Evolutionary conservation across 2,329 filamentous ascomycete genomes (phyloP).

Genomic region (Sporothrix pallida): DNA sequence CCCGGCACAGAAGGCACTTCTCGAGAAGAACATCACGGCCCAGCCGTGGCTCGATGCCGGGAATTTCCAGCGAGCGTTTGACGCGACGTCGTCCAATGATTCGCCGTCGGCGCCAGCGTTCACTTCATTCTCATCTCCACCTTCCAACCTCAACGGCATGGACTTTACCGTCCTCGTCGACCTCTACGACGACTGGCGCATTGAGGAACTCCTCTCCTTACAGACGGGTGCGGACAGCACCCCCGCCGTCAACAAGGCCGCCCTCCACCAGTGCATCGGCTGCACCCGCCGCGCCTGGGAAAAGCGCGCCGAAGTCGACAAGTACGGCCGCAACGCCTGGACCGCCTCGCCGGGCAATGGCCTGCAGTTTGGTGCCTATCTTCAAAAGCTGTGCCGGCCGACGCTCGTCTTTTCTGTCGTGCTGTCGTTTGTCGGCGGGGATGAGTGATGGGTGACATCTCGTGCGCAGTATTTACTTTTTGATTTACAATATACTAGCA

Average conservation of each 20-base stretch:
- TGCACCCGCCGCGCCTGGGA: constrained; percentile 36
- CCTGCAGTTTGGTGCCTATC: constrained; percentile 11
- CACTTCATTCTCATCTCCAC: neutral
- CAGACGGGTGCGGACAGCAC: neutral
- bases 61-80: neutral
- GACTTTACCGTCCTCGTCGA: constrained; percentile 36
- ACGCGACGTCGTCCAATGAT: neutral
- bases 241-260: constrained; percentile 35
- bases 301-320: neutral
- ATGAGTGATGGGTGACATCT: neutral
- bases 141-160: constrained; percentile 30
- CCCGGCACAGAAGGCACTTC: constrained; percentile 1
- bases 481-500: no score
- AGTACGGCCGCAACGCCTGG: constrained; percentile 18
- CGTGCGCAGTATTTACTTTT: neutral
- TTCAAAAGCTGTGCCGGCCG: constrained; percentile 34
- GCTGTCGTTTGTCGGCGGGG: constrained; percentile 26
- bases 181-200: constrained; percentile 37
- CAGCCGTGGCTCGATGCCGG: constrained; percentile 19
- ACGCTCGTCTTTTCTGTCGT: constrained; percentile 36
- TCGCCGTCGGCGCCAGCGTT: neutral
- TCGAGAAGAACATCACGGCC: neutral
- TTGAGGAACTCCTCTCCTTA: constrained; percentile 38
- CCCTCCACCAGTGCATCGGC: constrained; percentile 33
- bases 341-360: constrained; percentile 25